Base-by-base conservation (phyloP, 768 basidiomycete species). In the Rhizopogon vinicolor region DNA sequence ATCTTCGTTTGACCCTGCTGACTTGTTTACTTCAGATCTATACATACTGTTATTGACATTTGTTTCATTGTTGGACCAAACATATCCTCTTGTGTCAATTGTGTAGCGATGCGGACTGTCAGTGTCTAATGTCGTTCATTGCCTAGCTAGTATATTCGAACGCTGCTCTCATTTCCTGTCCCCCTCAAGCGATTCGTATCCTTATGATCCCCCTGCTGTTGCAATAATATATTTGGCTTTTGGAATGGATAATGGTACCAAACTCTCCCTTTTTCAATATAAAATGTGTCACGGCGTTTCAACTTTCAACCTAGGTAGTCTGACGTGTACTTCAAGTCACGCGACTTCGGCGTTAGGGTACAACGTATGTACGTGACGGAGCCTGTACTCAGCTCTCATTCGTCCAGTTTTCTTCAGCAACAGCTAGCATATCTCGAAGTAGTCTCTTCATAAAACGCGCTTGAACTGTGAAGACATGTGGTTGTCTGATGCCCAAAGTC, bases 401-500 rank as follows among this genome's bases (percentile, higher is more conserved):
- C 2, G 4, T 12, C 33, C 31, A 2, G 31, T 7, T 35, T 16
- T 33, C 13, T 22, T 5, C 46, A 22, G 19, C 1, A 13, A 35
- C 29, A 48, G 18, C 33, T 35, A 48, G 31, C 46, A 18, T 33
- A 19, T 35, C 10, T 48, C 14, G n/a, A 48, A 31, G 12, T 9
- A 48, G 31, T 9, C 7, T 14, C 8, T 16, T 22, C 35, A 49
- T 16, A 49, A 37, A 9, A 49, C 48, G 9, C 48, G 9, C 9
- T 49, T 56, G 54, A 53, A 31, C 16, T 39, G 7, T 45, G 19
- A 12, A 53, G 53, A 42, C 25, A 81, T 81, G 79, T 81, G 79
- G 79, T 67, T 81, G 45, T 76, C 80, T 55, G 82, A 84, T 60
- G 71, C 74, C 42, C 82, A 84, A 67, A 84, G 66, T 73, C 19